These are phyloP conservation scores for Haematococcus sp. DNA, from an alignment of 139 green algal species.

Conservation along the genomic window DNA sequence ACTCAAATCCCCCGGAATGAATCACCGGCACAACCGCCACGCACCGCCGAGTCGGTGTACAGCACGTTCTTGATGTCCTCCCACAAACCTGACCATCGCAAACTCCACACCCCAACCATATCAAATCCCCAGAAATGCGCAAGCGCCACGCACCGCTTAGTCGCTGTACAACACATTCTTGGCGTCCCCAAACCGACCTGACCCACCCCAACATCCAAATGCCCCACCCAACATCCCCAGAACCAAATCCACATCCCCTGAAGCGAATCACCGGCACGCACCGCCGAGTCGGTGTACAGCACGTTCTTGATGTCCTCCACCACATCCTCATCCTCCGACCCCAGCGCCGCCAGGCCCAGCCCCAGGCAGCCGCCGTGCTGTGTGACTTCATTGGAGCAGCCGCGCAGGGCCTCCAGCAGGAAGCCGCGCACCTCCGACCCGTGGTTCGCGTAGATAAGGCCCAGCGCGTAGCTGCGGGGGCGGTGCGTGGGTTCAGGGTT, in stretches of 20 bases:
- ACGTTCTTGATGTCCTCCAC: constrained; percentile 96
- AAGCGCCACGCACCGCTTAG: too few relatives aligned
- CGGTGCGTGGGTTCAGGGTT: too few relatives aligned
- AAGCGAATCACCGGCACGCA: constrained; percentile 36
- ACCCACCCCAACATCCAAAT: background rate
- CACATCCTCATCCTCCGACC: constrained; percentile 73
- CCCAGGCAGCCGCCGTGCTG: constrained; percentile 98
- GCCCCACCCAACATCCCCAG: background rate
- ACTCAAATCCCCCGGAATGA: too few relatives aligned
- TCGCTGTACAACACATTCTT: constrained; percentile 22
- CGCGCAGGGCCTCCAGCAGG: constrained; percentile 82
- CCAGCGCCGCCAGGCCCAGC: constrained; percentile 88
- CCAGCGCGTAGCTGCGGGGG: constrained; percentile 85
- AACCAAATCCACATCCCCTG: background rate
- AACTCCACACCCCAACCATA: too few relatives aligned
- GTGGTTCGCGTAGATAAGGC: constrained; percentile 94
- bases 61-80: constrained; percentile 95
- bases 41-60: constrained; percentile 48
- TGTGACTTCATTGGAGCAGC: constrained; percentile 80
- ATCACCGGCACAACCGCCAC: too few relatives aligned
- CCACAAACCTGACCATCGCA: too few relatives aligned
- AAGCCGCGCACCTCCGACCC: constrained; percentile 77
- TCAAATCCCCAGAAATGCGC: too few relatives aligned
- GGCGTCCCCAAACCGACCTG: background rate
- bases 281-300: constrained; percentile 82